phyloP scores from a whole-genome alignment of 768 basidiomycete species.

The Mycena galericulata region DNA sequence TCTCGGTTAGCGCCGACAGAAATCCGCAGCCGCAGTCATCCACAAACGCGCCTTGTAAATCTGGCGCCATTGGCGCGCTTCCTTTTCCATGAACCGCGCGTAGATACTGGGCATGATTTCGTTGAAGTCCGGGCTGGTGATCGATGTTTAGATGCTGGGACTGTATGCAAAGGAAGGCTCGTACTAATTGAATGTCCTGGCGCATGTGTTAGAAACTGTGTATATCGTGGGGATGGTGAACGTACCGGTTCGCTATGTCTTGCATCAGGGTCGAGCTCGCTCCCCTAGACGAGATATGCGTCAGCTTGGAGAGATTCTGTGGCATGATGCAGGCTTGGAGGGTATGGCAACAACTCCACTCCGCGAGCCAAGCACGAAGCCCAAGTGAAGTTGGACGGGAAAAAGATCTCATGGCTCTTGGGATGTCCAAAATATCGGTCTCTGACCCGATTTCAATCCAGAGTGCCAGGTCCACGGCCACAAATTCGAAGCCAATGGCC shows the following conservation, averaged over 20 bases:
- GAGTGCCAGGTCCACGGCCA: too few species aligned
- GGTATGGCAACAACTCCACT: too few species aligned
- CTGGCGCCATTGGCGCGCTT: slow-evolving; percentile 97
- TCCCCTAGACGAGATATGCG: slow-evolving; percentile 69
- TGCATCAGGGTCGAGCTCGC: slow-evolving; percentile 98
- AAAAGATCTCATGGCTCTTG: too few species aligned
- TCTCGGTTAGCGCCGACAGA: not conserved
- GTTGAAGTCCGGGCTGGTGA: slow-evolving; percentile 92
- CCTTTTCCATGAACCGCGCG: slow-evolving; percentile 96
- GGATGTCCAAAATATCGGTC: too few species aligned
- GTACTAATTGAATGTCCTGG: slow-evolving; percentile 98
- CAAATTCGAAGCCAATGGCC: not conserved
- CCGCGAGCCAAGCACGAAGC: too few species aligned
- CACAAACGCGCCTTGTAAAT: slow-evolving; percentile 93
- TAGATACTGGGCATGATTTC: slow-evolving; percentile 99
- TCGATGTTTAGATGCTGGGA: slow-evolving; percentile 1
- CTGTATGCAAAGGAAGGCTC: slow-evolving; percentile 43
- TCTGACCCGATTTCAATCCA: too few species aligned
- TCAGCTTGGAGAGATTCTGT: slow-evolving; percentile 15
- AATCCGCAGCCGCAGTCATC: not conserved
- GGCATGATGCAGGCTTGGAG: not conserved
- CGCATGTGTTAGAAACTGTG: not conserved
- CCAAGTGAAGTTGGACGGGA: too few species aligned
- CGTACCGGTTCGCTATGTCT: slow-evolving; percentile 95
- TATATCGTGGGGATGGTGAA: not conserved